A percentile compares a stretch with the other conserved stretches of the same genome.
phyloP scores from a whole-genome alignment of 176 grass and related monocot genomes.

The Paspalum notatum region DNA sequence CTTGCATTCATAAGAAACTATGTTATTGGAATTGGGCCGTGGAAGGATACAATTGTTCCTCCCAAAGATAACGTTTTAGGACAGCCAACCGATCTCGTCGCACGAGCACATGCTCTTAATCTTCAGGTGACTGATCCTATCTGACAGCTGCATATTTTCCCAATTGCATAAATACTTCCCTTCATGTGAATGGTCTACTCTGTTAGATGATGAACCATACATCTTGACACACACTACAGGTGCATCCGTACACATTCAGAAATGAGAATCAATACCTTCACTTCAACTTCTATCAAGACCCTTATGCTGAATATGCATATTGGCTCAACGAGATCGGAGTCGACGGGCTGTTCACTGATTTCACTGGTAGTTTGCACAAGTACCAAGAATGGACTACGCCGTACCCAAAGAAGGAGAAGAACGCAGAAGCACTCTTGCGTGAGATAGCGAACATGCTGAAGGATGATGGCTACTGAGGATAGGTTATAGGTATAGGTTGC shows the following conservation, averaged over 20 bases:
- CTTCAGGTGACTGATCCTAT: conserved; percentile 61
- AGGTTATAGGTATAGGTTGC: background rate
- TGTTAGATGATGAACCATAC: conserved; percentile 15
- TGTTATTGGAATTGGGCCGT: conserved; percentile 80
- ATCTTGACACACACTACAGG: conserved; percentile 45
- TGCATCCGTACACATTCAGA: conserved; percentile 74
- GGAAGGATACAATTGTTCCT: conserved; percentile 87
- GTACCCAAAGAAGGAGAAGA: conserved; percentile 49
- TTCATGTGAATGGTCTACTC: background rate
- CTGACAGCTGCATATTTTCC: background rate
- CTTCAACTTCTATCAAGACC: conserved; percentile 78
- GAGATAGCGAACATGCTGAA: conserved; percentile 58
- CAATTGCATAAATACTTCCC: background rate
- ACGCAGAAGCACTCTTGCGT: conserved; percentile 42
- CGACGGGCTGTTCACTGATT: conserved; percentile 78
- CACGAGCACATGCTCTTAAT: conserved; percentile 69
- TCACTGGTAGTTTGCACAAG: conserved; percentile 65
- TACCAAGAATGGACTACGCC: conserved; percentile 65
- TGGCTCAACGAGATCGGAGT: conserved; percentile 61
- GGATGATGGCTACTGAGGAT: conserved; percentile 43
- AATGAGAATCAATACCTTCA: conserved; percentile 70
- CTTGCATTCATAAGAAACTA: conserved; percentile 68
- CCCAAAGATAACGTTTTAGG: conserved; percentile 50
- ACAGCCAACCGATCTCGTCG: conserved; percentile 64
- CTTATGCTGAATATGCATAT: conserved; percentile 67